These are phyloP conservation scores for Amanita subjunquillea DNA, from an alignment of 768 basidiomycete species.

Conservation along the genomic window DNA sequence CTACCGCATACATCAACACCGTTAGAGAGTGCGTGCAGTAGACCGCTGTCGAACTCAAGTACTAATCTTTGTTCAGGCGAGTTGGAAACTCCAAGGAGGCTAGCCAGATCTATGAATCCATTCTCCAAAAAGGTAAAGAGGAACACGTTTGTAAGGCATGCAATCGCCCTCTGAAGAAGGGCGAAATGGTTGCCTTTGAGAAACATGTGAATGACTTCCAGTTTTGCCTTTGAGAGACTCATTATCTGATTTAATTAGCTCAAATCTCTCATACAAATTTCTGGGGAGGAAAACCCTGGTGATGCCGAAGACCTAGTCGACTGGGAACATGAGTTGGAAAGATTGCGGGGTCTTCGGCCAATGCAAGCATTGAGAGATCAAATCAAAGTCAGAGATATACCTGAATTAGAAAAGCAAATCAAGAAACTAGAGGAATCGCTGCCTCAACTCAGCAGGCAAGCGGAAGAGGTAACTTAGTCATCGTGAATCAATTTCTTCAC, in stretches of 20 bases:
- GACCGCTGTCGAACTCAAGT: not conserved
- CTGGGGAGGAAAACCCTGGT: slow-evolving; percentile 31
- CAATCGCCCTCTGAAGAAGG: slow-evolving; percentile 51
- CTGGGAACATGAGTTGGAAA: slow-evolving; percentile 53
- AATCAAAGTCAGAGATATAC: slow-evolving; percentile 53
- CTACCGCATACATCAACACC: slow-evolving; percentile 29
- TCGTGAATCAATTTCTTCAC: not conserved
- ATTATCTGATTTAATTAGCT: slow-evolving; percentile 30
- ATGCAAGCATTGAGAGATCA: slow-evolving; percentile 42
- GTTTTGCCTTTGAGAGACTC: not conserved
- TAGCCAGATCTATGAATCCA: slow-evolving; percentile 35
- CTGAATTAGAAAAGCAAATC: slow-evolving; percentile 52
- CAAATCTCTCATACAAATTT: slow-evolving; percentile 38
- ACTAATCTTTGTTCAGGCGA: slow-evolving; percentile 12
- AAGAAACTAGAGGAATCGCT: slow-evolving; percentile 44
- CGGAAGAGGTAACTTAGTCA: slow-evolving; percentile 47
- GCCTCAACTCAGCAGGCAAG: slow-evolving; percentile 36
- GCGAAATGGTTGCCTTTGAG: slow-evolving; percentile 18
- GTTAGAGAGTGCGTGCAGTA: slow-evolving; percentile 31
- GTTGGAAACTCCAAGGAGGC: slow-evolving; percentile 19
- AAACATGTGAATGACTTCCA: slow-evolving; percentile 16
- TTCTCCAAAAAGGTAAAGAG: slow-evolving; percentile 48
- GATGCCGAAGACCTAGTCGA: slow-evolving; percentile 37
- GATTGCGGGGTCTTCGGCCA: slow-evolving; percentile 51
- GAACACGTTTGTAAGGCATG: slow-evolving; percentile 72